phyloP scores from a whole-genome alignment of 768 basidiomycete species.

The Terana coerulea region DNA sequence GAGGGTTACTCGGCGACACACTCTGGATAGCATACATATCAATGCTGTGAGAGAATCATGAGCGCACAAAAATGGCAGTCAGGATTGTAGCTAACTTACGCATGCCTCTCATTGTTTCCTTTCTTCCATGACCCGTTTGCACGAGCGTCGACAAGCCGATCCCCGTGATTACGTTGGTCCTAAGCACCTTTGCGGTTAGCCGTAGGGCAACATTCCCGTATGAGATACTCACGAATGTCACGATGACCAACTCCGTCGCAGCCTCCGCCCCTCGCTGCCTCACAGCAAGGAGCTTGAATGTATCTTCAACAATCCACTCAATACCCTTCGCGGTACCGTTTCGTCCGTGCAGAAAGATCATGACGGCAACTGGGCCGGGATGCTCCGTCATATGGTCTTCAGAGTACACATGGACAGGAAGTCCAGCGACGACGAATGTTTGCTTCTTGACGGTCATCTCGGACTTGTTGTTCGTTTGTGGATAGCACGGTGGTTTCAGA shows the following conservation, averaged over 20 bases:
- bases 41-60: slow-evolving; percentile 18
- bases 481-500: no score
- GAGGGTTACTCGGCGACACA: slow-evolving; percentile 18
- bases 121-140: slow-evolving; percentile 39
- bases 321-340: slow-evolving; percentile 29
- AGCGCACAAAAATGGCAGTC: no score
- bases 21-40: slow-evolving; percentile 50
- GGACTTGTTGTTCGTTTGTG: neutral
- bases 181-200: slow-evolving; percentile 12
- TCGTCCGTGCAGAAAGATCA: slow-evolving; percentile 49
- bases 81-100: slow-evolving; percentile 30
- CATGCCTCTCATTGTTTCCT: slow-evolving; percentile 39
- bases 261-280: slow-evolving; percentile 11
- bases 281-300: slow-evolving; percentile 27
- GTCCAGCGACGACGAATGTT: slow-evolving; percentile 25
- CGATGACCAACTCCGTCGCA: slow-evolving; percentile 40
- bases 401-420: slow-evolving; percentile 26
- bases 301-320: slow-evolving; percentile 29
- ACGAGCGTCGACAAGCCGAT: slow-evolving; percentile 31
- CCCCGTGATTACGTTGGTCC: slow-evolving; percentile 56
- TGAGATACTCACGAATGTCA: slow-evolving; percentile 38
- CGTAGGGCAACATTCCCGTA: neutral
- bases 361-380: slow-evolving; percentile 24
- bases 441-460: slow-evolving; percentile 20
- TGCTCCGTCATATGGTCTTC: slow-evolving; percentile 13